Percentiles rank a stretch among this genome's conserved stretches.
Conservation (phyloP, 225 moss, liverwort and hornwort species). For the Sphagnum contortum region DNA sequence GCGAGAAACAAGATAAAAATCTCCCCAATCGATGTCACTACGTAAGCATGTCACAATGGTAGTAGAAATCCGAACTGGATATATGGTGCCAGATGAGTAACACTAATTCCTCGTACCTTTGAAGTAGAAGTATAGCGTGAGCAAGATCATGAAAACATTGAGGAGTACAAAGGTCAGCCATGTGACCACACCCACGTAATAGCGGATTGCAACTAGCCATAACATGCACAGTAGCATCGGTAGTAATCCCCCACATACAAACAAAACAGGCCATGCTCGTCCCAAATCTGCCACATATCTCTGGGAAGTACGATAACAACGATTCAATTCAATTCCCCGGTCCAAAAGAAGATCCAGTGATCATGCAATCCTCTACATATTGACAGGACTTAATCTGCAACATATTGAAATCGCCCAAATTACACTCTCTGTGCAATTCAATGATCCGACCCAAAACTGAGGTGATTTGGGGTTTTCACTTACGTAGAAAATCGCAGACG, state of each 20-base stretch:
- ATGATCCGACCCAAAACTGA: too few species aligned
- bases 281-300: constrained; percentile 79
- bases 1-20: background rate
- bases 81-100: background rate
- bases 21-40: background rate
- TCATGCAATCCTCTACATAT: too few species aligned
- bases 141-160: constrained; percentile 56
- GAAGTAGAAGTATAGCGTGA: constrained; percentile 65
- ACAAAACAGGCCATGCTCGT: constrained; percentile 72
- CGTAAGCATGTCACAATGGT: background rate
- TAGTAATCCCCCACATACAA: constrained; percentile 74
- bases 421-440: too few species aligned
- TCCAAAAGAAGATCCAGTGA: too few species aligned
- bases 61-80: background rate
- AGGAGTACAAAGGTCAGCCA: constrained; percentile 63
- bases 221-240: constrained; percentile 58
- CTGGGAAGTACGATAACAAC: constrained; percentile 15
- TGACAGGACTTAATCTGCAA: too few species aligned
- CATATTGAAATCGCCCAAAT: too few species aligned
- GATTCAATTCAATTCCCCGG: background rate
- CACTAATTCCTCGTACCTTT: constrained; percentile 37
- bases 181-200: constrained; percentile 50
- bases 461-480: too few species aligned
- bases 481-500: too few species aligned
- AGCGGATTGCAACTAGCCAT: constrained; percentile 62